phyloP scores from a whole-genome alignment of 495 filamentous ascomycete genomes.

The Tuber microsphaerosporum region DNA sequence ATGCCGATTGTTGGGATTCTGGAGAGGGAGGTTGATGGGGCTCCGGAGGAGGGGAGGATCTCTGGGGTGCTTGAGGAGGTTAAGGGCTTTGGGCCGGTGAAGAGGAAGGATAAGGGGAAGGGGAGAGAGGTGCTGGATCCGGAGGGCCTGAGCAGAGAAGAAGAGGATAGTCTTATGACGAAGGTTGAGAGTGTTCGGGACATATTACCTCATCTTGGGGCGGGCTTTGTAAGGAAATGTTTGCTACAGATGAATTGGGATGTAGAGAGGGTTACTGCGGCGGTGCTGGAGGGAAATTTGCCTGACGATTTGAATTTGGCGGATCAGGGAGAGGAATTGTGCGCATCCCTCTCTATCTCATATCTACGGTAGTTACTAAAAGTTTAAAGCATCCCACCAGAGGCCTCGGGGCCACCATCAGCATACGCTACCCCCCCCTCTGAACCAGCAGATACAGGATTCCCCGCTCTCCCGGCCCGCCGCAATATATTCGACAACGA shows the following conservation, averaged over 20 bases:
- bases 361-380: conserved; percentile 35
- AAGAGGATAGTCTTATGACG: conserved; percentile 75
- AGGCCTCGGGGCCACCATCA: conserved; percentile 39
- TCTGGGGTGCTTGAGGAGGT: conserved; percentile 20
- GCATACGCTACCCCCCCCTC: conserved; percentile 41
- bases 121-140: conserved; percentile 46
- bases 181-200: conserved; percentile 83
- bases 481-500: conserved; percentile 73
- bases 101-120: conserved; percentile 61
- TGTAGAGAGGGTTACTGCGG: conserved; percentile 70
- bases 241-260: conserved; percentile 71
- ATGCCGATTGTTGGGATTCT: conserved; percentile 17
- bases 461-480: conserved; percentile 44
- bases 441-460: not conserved
- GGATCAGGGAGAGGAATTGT: conserved; percentile 51
- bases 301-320: conserved; percentile 54
- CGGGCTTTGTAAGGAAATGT: conserved; percentile 69
- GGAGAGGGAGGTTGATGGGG: conserved; percentile 15
- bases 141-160: conserved; percentile 46
- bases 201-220: conserved; percentile 81
- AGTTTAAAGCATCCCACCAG: conserved; percentile 44
- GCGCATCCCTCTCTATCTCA: conserved; percentile 28
- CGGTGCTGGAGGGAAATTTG: conserved; percentile 76
- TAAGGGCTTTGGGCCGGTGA: conserved; percentile 18
- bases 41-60: conserved; percentile 21